These are phyloP conservation scores for Boletus edulis DNA, from an alignment of 768 basidiomycete genomes.

Conservation along the genomic window DNA sequence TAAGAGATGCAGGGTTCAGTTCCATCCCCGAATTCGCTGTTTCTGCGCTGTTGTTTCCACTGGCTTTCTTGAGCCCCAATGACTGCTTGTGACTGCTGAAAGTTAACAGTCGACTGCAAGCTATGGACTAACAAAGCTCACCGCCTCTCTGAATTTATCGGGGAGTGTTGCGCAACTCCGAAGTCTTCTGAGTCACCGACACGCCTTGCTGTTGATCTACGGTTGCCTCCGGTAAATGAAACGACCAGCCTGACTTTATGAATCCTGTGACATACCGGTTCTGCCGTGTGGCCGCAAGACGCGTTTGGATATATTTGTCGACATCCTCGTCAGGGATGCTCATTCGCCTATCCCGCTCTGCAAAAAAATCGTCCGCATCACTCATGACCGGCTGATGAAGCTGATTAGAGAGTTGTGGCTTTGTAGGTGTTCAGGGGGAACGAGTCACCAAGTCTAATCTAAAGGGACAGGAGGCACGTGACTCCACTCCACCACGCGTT, in stretches of 20 bases:
- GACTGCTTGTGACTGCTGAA: slow-evolving; percentile 9
- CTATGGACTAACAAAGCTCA: slow-evolving; percentile 2
- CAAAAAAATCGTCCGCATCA: slow-evolving; percentile 47
- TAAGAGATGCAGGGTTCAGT: background rate
- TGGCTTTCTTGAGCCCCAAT: background rate
- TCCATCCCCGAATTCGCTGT: background rate
- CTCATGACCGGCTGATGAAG: slow-evolving; percentile 16
- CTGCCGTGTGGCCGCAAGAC: slow-evolving; percentile 13
- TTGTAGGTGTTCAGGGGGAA: slow-evolving; percentile 8
- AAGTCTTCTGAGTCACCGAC: background rate
- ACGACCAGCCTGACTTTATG: background rate
- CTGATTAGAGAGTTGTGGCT: background rate
- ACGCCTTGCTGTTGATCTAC: slow-evolving; percentile 4
- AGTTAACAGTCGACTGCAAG: background rate
- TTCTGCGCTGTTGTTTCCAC: background rate
- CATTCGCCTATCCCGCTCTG: slow-evolving; percentile 55
- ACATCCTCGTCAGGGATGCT: slow-evolving; percentile 51
- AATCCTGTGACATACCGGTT: slow-evolving; percentile 13
- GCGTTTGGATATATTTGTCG: slow-evolving; percentile 43
- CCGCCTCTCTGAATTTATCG: background rate
- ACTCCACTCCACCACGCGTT: background rate
- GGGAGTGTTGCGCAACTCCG: background rate
- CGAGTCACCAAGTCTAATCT: background rate
- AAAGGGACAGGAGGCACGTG: slow-evolving; percentile 9
- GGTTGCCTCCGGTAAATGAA: slow-evolving; percentile 4